Evolutionary conservation across 768 basidiomycete genomes (phyloP).

Genomic region (Rhodotorula babjevae): DNA sequence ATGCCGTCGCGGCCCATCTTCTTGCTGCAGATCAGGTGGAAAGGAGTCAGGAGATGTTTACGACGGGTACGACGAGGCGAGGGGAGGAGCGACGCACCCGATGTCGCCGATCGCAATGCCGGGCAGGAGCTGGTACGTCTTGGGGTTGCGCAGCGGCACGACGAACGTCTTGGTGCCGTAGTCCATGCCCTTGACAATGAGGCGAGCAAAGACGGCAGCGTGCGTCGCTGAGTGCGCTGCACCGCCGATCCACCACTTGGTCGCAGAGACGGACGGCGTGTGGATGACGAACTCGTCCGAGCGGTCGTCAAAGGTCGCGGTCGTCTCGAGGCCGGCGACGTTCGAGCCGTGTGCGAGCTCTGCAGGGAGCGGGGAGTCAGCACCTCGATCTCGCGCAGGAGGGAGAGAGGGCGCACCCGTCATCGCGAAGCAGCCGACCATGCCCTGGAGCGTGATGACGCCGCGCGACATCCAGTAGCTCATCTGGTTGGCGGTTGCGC

Average conservation of each 20-base stretch:
- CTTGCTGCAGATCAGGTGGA: conserved; percentile 33
- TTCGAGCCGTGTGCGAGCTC: conserved; percentile 47
- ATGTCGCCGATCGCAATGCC: conserved; percentile 52
- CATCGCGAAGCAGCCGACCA: conserved; percentile 49
- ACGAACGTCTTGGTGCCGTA: conserved; percentile 52
- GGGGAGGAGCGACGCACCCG: not conserved
- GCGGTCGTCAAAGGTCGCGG: conserved; percentile 49
- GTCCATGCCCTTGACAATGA: conserved; percentile 49
- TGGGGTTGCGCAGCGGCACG: conserved; percentile 49
- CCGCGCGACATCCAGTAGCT: conserved; percentile 51
- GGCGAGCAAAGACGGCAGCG: conserved; percentile 50
- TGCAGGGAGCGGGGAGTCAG: conserved; percentile 5
- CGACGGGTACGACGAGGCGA: conserved; percentile 44
- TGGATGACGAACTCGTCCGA: conserved; percentile 52
- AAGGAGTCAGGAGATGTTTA: not conserved
- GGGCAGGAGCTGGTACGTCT: conserved; percentile 48
- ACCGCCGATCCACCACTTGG: conserved; percentile 54
- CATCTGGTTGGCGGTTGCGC: conserved; percentile 48
- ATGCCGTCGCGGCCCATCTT: conserved; percentile 53
- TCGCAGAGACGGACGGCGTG: conserved; percentile 50
- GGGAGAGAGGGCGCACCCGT: conserved; percentile 14
- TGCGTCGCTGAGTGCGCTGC: conserved; percentile 52
- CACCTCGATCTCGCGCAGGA: not conserved
- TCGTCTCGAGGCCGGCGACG: conserved; percentile 52
- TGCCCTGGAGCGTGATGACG: conserved; percentile 50